Conservation (phyloP, 2,329 filamentous ascomycete species). For the Aspergillus sp. region DNA sequence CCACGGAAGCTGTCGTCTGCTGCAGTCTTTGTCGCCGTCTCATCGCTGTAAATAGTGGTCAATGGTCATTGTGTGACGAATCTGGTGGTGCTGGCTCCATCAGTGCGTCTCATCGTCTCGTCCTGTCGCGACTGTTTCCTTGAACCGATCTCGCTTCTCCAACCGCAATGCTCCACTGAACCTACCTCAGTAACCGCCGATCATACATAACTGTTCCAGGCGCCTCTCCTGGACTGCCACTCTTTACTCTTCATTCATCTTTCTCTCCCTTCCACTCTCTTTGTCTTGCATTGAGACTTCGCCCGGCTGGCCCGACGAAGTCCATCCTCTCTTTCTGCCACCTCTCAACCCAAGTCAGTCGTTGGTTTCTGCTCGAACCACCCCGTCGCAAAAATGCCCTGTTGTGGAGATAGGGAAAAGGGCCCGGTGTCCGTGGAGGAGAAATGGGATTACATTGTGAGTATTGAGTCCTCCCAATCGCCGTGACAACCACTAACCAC, state of each 20-base stretch:
- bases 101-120: background rate
- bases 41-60: background rate
- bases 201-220: constrained; percentile 2
- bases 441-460: constrained; percentile 90
- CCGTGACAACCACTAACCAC: constrained; percentile 8
- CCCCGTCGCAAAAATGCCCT: constrained; percentile 58
- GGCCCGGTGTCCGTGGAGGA: constrained; percentile 74
- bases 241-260: constrained; percentile 14
- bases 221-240: constrained; percentile 1
- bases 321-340: constrained; percentile 11
- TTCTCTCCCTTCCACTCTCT: constrained; percentile 3
- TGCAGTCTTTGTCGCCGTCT: background rate
- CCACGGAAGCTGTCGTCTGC: background rate
- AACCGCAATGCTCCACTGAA: background rate
- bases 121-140: background rate
- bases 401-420: constrained; percentile 60
- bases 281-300: constrained; percentile 23
- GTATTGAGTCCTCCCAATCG: constrained; percentile 25
- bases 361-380: constrained; percentile 25
- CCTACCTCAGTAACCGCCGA: constrained; percentile 10
- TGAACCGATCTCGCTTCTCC: background rate
- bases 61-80: background rate
- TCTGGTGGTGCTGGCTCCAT: background rate
- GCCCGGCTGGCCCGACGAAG: constrained; percentile 37
- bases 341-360: background rate